Evolutionary conservation across 2,329 filamentous ascomycete species (phyloP).

Genomic region (Arachnomyces sp.): DNA sequence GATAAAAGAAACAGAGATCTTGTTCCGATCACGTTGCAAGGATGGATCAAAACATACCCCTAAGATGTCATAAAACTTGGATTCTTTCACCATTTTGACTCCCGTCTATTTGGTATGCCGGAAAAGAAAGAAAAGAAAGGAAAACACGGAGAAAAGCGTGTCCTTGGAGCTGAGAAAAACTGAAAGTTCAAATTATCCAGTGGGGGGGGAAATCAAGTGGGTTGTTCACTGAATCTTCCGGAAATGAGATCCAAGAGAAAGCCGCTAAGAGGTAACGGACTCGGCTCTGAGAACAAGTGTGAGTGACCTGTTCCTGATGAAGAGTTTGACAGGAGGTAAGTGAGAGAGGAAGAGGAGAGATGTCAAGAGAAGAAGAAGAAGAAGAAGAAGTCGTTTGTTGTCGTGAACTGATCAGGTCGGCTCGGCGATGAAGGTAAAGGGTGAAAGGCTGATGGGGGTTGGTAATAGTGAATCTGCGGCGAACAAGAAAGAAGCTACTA

Average conservation of each 20-base stretch:
- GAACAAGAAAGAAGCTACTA: too few relatives aligned
- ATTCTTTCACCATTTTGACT: slow-evolving; percentile 45
- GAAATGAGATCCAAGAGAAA: slow-evolving; percentile 6
- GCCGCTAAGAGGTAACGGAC: slow-evolving; percentile 8
- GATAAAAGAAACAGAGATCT: slow-evolving; percentile 4
- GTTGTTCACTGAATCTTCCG: slow-evolving; percentile 5
- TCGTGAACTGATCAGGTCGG: too few relatives aligned
- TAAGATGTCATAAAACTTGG: slow-evolving; percentile 41
- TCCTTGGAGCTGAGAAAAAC: slow-evolving; percentile 8
- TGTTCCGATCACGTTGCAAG: too few relatives aligned
- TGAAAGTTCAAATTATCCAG: not conserved
- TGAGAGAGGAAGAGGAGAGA: too few relatives aligned
- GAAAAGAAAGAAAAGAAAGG: slow-evolving; percentile 14
- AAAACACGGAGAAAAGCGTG: slow-evolving; percentile 9
- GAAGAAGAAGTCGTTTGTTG: too few relatives aligned
- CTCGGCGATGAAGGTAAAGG: too few relatives aligned
- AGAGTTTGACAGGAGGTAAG: too few relatives aligned
- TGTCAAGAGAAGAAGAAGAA: too few relatives aligned
- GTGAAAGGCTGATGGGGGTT: too few relatives aligned
- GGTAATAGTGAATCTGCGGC: too few relatives aligned
- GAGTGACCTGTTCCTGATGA: not conserved
- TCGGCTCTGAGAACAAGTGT: not conserved
- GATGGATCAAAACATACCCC: slow-evolving; percentile 31
- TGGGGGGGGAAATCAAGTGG: slow-evolving; percentile 2
- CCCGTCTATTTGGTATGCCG: slow-evolving; percentile 4